Evolutionary conservation across 768 basidiomycete genomes (phyloP), one percentile per base, ranked within the genome.

Genomic region (Psilocybe sp.): DNA sequence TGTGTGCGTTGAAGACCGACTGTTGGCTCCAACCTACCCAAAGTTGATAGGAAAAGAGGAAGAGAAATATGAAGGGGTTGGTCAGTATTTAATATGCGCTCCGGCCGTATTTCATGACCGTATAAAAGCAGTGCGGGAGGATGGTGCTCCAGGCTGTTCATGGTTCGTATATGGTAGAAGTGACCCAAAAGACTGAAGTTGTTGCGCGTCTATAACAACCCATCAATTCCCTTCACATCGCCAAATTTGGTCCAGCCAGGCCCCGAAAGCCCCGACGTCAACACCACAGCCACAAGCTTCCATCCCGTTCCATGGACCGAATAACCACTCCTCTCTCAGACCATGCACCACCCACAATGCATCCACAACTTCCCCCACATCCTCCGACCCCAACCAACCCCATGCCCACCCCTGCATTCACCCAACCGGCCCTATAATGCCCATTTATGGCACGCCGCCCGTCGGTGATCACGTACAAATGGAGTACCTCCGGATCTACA

Each of bases 101-200:
- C 65, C 75, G 75, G 75, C 64, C 62, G 71, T 67, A 66, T 67
- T 70, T 65, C 64, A 73, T 71, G 66, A 57, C 74, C 73, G 75
- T 71, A 64, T 70, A 67, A 73, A 65, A 69, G 70, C 69, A 65
- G 69, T 73, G 69, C 71, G 64, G 58, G 55, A 62, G 40, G 46
- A 61, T 54, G 51, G 51, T 54, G 63, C 59, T 56, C 52, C 62
- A 65, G 64, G 66, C 67, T 71, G 69, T 69, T 69, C 71, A 61
- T 64, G 61, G 58, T 64, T 63, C 71, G 70, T 61, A 74, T 75
- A 70, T 70, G 73, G 75, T 56, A 69, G 63, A 65, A 67, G 57
- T 65, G 72, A 73, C 70, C 75, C 75, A 67, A 60, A 49, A 58
- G 62, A 64, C 58, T 59, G 56, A 60, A 58, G 51, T 46, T 58